Base-by-base conservation (phyloP, 345 rosid species). In the Jatropha curcas region DNA sequence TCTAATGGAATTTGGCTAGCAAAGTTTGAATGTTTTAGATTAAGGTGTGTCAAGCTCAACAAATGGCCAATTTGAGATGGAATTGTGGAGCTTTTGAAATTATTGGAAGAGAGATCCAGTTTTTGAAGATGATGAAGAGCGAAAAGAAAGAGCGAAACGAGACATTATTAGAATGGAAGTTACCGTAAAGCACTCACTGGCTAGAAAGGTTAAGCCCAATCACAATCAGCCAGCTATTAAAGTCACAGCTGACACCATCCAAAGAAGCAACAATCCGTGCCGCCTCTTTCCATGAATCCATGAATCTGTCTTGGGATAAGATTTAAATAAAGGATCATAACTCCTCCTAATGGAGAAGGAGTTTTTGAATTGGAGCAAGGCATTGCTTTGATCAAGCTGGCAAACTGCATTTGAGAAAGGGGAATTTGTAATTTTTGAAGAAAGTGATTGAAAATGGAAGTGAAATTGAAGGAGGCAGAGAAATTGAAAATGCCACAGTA, bases 81-180 rank as follows among this genome's bases (percentile, higher is more conserved):
- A 20, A 82, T 46, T 0, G 7, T 0, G 24, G 80, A 72, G 39
- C 0, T 2, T 8, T 11, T 34, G 75, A 82, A 82, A 27, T 74
- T 2, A 58, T 83, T 78, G 57, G 4, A 13, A 65, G 82, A 70
- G 0, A 83, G 83, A 20, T 80, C 69, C 3, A 85, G 77, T 5
- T 19, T 20, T 24, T 45, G 81, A 11, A 84, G 63, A 59, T 59
- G 63, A 30, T 37, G 31, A 59, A 59, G 63, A 7, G n/a, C 14
- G 39, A 59, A 59, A 59, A 73, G 17, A 72, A 70, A 0, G 30
- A n/a, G n/a, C n/a, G n/a, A 20, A 58, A 58, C 27, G 71, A 16
- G 72, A 69, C 0, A 65, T 71, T 17, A 81, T 74, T 2, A 5
- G 63, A 30, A 59, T 30, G n/a, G 1, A 59, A 30, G 1, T 37